Conservation (phyloP, 2,329 filamentous ascomycete species). For the Phaeosphaeria sp. region DNA sequence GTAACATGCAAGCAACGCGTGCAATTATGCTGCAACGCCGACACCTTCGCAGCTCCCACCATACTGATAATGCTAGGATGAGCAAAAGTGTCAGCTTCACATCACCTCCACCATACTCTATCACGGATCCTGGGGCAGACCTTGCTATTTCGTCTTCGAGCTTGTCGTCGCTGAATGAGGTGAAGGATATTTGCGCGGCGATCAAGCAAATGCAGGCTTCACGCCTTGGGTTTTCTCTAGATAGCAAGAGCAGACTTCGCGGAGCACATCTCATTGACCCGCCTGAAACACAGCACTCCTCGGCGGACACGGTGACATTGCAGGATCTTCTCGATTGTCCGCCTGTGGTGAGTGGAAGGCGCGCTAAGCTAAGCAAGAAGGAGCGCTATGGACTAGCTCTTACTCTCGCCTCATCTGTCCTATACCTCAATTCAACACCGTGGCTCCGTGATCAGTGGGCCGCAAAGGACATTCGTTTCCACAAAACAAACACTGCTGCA, state of each 20-base stretch:
- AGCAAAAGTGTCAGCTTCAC: slow-evolving; percentile 45
- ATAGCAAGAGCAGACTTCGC: slow-evolving; percentile 38
- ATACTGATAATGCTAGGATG: slow-evolving; percentile 26
- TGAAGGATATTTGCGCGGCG: slow-evolving; percentile 46
- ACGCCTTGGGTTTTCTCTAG: slow-evolving; percentile 43
- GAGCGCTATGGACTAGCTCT: slow-evolving; percentile 45
- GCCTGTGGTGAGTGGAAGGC: slow-evolving; percentile 32
- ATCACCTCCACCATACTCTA: slow-evolving; percentile 40
- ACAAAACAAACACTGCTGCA: slow-evolving; percentile 22
- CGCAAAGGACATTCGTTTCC: slow-evolving; percentile 43
- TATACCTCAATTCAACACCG: slow-evolving; percentile 46
- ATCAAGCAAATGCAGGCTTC: slow-evolving; percentile 35
- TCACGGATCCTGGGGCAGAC: slow-evolving; percentile 24
- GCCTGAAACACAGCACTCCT: slow-evolving; percentile 11
- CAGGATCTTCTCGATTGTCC: slow-evolving; percentile 38
- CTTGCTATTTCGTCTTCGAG: background rate
- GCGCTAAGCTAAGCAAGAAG: slow-evolving; percentile 41
- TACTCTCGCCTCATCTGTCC: slow-evolving; percentile 43
- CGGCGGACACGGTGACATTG: slow-evolving; percentile 35
- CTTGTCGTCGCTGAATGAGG: slow-evolving; percentile 28
- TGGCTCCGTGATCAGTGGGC: slow-evolving; percentile 46
- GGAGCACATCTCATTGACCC: slow-evolving; percentile 35
- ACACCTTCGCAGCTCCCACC: background rate
- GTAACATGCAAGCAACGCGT: too few species aligned
- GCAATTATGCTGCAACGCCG: too few species aligned